A percentile compares a stretch with the other conserved stretches of the same genome.
Evolutionary conservation across 2,329 filamentous ascomycete species (phyloP).

Genomic region (Penicillium griseofulvum): DNA sequence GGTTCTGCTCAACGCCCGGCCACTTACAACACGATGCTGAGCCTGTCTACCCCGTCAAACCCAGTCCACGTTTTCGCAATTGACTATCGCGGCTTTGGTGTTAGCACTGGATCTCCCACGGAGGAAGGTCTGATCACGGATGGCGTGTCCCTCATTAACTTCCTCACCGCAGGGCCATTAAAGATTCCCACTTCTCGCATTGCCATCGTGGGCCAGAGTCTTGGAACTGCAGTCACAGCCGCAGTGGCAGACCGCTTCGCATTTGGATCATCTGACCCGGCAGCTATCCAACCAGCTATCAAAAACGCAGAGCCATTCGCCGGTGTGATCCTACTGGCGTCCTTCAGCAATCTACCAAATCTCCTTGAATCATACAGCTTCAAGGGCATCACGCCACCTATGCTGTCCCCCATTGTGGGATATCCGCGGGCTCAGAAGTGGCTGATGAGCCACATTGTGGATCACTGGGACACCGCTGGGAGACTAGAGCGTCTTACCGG

Average conservation of each 20-base stretch:
- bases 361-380: slow-evolving; percentile 77
- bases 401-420: slow-evolving; percentile 70
- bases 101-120: slow-evolving; percentile 73
- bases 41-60: slow-evolving; percentile 62
- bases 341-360: slow-evolving; percentile 71
- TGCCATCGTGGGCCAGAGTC: slow-evolving; percentile 78
- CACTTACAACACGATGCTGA: slow-evolving; percentile 73
- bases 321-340: slow-evolving; percentile 73
- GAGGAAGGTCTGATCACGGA: slow-evolving; percentile 81
- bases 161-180: slow-evolving; percentile 56
- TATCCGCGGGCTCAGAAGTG: slow-evolving; percentile 64
- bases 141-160: slow-evolving; percentile 69
- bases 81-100: slow-evolving; percentile 86
- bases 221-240: slow-evolving; percentile 80
- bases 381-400: slow-evolving; percentile 68
- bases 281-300: slow-evolving; percentile 42
- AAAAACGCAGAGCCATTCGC: slow-evolving; percentile 63
- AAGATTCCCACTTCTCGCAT: slow-evolving; percentile 68
- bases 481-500: slow-evolving; percentile 54
- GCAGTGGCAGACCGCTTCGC: slow-evolving; percentile 72
- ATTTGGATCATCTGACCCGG: slow-evolving; percentile 37
- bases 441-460: slow-evolving; percentile 65
- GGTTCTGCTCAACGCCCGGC: slow-evolving; percentile 73
- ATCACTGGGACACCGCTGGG: slow-evolving; percentile 73
- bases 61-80: slow-evolving; percentile 76